Conservation (phyloP, 1,139 yeast genomes). For the Candida dubliniensis region DNA sequence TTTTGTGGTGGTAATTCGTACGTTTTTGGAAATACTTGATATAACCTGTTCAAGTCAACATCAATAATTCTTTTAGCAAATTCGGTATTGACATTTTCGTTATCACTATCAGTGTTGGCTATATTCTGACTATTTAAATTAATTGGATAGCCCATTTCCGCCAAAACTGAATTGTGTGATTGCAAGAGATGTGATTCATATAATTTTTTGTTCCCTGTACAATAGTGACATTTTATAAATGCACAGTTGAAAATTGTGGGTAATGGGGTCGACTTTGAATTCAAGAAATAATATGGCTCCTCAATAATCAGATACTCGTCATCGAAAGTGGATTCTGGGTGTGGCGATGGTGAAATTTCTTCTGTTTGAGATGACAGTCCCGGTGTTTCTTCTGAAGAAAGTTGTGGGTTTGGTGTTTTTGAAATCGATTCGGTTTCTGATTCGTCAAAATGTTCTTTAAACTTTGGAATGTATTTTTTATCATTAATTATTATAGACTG, state of each 20-base stretch:
- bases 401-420: neutral
- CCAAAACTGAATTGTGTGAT: constrained; percentile 25
- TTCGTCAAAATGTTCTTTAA: neutral
- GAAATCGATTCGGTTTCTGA: constrained; percentile 1
- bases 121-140: constrained; percentile 2
- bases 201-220: constrained; percentile 32
- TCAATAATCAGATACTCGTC: constrained; percentile 29
- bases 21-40: constrained; percentile 29
- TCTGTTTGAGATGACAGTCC: constrained; percentile 3
- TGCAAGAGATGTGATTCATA: constrained; percentile 34
- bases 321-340: constrained; percentile 16
- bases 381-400: neutral
- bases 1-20: constrained; percentile 25
- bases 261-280: neutral
- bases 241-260: constrained; percentile 28
- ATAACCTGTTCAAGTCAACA: constrained; percentile 15
- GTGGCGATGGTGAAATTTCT: constrained; percentile 1
- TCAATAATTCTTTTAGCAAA: neutral
- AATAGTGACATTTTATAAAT: constrained; percentile 29
- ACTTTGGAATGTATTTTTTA: neutral
- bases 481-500: constrained; percentile 1
- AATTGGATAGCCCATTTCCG: constrained; percentile 37
- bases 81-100: too few relatives aligned
- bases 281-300: constrained; percentile 13
- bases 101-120: neutral